Evolutionary conservation across 2,329 filamentous ascomycete species (phyloP), one percentile per base, ranked within the genome.

Genomic region (Fusarium hostae): DNA sequence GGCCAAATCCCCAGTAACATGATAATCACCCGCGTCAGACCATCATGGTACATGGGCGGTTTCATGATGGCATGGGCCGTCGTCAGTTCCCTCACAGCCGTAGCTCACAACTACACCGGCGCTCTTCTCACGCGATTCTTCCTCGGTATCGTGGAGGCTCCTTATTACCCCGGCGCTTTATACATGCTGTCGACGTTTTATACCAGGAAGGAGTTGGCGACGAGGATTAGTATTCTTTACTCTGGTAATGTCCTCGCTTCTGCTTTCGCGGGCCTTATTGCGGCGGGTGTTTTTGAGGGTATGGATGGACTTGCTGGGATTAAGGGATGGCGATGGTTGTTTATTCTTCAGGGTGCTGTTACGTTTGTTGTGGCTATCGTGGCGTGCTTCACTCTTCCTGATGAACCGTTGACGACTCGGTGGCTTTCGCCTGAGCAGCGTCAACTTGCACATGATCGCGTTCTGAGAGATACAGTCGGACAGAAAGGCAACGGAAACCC

Each of bases 101-200:
- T 83, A 5, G 80, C 81, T 15, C 78, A 81, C 43, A 78, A 81
- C 57, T 86, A 84, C 72, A 77, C 77, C 7, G 82, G 81, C 2
- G 81, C 86, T 15, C 74, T 86, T 3, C 76, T 82, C 15, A 80
- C 79, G 0, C 81, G 84, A 9, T 84, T 85, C 75, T 80, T 85
- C 50, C 64, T 79, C 5, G 78, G 83, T 24, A 75, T 86, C 4
- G 80, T 81, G 0, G 83, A 85, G 62, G 82, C 82, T 3, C 81
- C 82, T 2, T 81, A 83, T 28, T 82, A 80, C 18, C 78, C 78
- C 1, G 79, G 81, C 47, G 80, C 76, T 11, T 62, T 80, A 4
- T 80, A 79, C 55, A 82, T 87, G 56, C 79, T 89, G 6, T 84
- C 84, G 3, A 84, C 86, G 40, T 89, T 86, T 78, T 89, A 89